Evolutionary conservation across 768 basidiomycete species (phyloP).

Genomic region (Hypholoma fasciculare): DNA sequence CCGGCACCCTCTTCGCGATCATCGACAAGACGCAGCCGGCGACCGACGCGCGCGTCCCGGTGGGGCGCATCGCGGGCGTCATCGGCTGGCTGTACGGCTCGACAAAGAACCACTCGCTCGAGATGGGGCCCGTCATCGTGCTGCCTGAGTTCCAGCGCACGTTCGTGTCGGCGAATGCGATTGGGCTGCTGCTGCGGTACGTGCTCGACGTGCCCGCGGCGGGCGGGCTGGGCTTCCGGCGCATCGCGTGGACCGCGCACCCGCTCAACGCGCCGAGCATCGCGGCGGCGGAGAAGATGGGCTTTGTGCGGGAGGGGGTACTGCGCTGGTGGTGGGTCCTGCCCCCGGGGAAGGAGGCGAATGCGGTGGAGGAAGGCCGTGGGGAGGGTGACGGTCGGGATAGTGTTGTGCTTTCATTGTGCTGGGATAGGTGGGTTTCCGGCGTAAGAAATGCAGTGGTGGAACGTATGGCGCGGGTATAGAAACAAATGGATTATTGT

Average conservation of each 20-base stretch:
- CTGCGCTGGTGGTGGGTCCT: conserved; percentile 51
- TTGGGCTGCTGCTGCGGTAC: conserved; percentile 41
- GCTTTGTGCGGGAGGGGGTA: conserved; percentile 49
- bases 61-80: conserved; percentile 44
- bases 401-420: conserved; percentile 36
- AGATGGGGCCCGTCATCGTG: conserved; percentile 51
- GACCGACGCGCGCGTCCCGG: conserved; percentile 13
- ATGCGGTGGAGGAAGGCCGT: conserved; percentile 21
- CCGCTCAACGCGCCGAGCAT: conserved; percentile 45
- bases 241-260: conserved; percentile 56
- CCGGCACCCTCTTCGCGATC: conserved; percentile 39
- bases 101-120: conserved; percentile 32
- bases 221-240: conserved; percentile 50
- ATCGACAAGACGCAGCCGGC: conserved; percentile 43
- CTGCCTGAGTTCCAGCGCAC: conserved; percentile 46
- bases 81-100: conserved; percentile 43
- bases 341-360: conserved; percentile 26
- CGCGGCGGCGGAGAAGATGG: conserved; percentile 49
- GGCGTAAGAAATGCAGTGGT: conserved; percentile 31
- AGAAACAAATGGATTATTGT: too few species aligned
- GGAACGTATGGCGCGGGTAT: conserved; percentile 27
- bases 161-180: conserved; percentile 49
- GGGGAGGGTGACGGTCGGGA: conserved; percentile 38
- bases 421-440: conserved; percentile 52
- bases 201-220: conserved; percentile 34